Base-by-base conservation (phyloP, 305 asterid species). In the Withania somnifera region DNA sequence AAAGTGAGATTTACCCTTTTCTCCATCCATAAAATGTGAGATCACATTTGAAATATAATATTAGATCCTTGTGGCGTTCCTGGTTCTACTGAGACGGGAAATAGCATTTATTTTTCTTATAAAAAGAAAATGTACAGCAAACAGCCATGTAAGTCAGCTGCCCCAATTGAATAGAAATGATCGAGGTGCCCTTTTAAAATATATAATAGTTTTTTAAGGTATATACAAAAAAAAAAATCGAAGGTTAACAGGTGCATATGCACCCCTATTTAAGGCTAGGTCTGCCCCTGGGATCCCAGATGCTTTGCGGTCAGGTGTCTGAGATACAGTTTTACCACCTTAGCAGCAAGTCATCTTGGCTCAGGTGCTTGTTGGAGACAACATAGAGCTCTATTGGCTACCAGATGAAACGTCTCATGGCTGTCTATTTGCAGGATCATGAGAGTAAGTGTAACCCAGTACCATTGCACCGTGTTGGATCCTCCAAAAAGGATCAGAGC, bases 61-160 rank as follows among this genome's bases (percentile, higher is more conserved):
- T 88, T 91, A 83, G 97, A 93, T 91, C 98, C 99, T 87, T 94
- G 97, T 78, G 98, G 99, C 69, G 98, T 93, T 85, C 98, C 99
- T 57, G 99, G 98, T 86, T 96, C 99, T 78, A 93, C 93, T 86
- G 93, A 58, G 83, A 96, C 89, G n/a, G 2, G 78, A 6, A 11
- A 20, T 69, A 40, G 22, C 78, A 19, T 69, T 20, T 17, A 7
- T 32, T 20, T 19, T 11, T 69, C 54, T 11, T 38, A 11, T 20
- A 69, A n/a, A n/a, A n/a, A n/a, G n/a, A n/a, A n/a, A n/a, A n/a
- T n/a, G n/a, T n/a, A n/a, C 52, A 68, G 53, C 6, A 45, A 24
- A 69, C 36, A 6, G 20, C 34, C 32, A 11, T 36, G 42, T 17
- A 66, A 66, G 6, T 9, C 14, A 66, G 30, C n/a, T n/a, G n/a